Base-by-base conservation (phyloP, 345 rosid genomes). In the Gossypium thurberi region DNA sequence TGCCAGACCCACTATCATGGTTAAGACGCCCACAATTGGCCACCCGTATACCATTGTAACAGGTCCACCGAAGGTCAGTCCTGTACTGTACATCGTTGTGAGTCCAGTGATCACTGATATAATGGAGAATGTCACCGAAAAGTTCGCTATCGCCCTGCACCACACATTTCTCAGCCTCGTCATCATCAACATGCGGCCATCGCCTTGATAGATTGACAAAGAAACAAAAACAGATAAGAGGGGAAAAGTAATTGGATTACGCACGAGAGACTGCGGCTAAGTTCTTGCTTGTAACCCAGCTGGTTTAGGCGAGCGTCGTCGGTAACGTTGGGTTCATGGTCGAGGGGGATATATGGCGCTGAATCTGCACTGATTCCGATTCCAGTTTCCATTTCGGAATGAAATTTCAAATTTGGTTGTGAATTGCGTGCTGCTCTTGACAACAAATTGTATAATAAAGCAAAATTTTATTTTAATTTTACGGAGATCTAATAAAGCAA, bases 271-370 rank as follows among this genome's bases (percentile, higher is more conserved):
- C 77, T 76, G 62, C 91, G 87, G 26, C 81, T 70, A 57, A 89
- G 91, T 69, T 87, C 86, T 58, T 87, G 86, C 78, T 87, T 84
- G 87, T 87, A 87, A 44, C 91, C 87, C 26, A 87, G 89, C 79
- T 84, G 85, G 10, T 74, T 70, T 76, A 84, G 56, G 1, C 85
- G 84, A 42, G 60, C 20, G 57, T 79, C 70, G 63, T 84, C 87
- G 26, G 65, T 58, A 46, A 2, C 17, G 17, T n/a, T 28, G 23
- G 75, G 44, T 47, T 47, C 53, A 4, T 26, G 43, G 18, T 59
- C 65, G 44, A 71, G 66, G 8, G 75, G 66, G 43, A 59, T 44
- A 52, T 71, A 43, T 6, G 56, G 75, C 6, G 8, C 56, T 23
- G 67, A 60, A 58, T 25, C 66, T 25, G 40, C 46, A 2, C 57